A percentile compares a stretch with the other conserved stretches of the same genome.
These are phyloP conservation scores for Axilococcus clingmanii DNA, from an alignment of 139 green algal genomes.

Conservation along the genomic window DNA sequence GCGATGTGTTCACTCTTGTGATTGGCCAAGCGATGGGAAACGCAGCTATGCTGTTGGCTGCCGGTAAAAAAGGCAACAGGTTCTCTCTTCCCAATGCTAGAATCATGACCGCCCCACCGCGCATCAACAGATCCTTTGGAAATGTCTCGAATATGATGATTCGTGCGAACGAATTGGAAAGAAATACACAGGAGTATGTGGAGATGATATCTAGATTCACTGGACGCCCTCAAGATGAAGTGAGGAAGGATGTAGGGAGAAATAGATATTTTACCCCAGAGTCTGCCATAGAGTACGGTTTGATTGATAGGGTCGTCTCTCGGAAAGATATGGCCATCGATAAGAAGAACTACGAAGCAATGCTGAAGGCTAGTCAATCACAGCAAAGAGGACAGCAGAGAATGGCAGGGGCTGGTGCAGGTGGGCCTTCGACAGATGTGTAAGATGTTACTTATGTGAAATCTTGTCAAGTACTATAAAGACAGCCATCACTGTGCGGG, in stretches of 20 bases:
- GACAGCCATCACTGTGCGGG: too few relatives aligned
- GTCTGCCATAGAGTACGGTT: conserved; percentile 81
- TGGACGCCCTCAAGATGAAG: conserved; percentile 43
- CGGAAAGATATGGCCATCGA: conserved; percentile 39
- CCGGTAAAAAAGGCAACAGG: conserved; percentile 82
- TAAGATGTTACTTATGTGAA: too few relatives aligned
- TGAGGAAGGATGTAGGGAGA: conserved; percentile 39
- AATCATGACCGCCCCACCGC: conserved; percentile 39
- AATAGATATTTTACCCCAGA: conserved; percentile 62
- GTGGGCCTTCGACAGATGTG: too few relatives aligned
- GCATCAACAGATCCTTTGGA: conserved; percentile 48
- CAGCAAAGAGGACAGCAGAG: not conserved
- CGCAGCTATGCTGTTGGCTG: conserved; percentile 83
- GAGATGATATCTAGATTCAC: conserved; percentile 59
- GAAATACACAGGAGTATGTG: conserved; percentile 52
- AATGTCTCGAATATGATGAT: conserved; percentile 67
- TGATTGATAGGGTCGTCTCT: conserved; percentile 78
- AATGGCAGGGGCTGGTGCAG: not conserved
- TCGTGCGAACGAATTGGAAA: conserved; percentile 77
- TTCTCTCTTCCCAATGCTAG: conserved; percentile 79
- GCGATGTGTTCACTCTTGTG: conserved; percentile 48
- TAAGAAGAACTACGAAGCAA: conserved; percentile 49
- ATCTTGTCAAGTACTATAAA: too few relatives aligned
- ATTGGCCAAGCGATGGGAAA: conserved; percentile 83
- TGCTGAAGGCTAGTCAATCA: conserved; percentile 16